phyloP scores from a whole-genome alignment of 208 protist species.

The Herpetomonas samuelpessoai region DNA sequence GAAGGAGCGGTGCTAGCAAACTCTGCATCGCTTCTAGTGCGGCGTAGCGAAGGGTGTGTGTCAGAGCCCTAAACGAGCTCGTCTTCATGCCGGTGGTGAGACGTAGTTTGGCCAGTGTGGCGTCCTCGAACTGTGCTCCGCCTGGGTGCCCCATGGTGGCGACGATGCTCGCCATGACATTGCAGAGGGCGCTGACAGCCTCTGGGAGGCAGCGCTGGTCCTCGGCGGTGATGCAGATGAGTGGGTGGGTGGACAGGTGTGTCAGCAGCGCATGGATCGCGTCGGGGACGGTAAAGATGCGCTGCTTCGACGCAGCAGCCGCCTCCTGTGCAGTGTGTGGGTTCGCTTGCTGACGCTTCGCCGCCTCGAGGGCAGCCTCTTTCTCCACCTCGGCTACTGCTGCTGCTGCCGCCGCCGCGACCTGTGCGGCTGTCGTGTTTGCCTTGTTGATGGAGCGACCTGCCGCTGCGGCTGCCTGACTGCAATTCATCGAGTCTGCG shows the following conservation, averaged over 20 bases:
- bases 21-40: constrained; percentile 7
- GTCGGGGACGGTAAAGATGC: constrained; percentile 3
- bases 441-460: too few relatives aligned
- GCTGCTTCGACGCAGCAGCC: neutral
- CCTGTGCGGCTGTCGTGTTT: too few relatives aligned
- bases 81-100: neutral
- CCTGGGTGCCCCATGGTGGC: too few relatives aligned
- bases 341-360: neutral
- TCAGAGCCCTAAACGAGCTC: neutral
- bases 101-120: too few relatives aligned
- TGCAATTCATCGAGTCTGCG: neutral
- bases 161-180: constrained; percentile 11
- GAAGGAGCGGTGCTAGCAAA: constrained; percentile 7
- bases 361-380: neutral
- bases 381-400: neutral
- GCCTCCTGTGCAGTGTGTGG: neutral
- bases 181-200: constrained; percentile 17
- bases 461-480: too few relatives aligned
- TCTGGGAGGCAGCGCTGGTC: constrained; percentile 27
- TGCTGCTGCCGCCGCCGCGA: too few relatives aligned
- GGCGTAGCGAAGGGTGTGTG: constrained; percentile 4
- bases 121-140: too few relatives aligned
- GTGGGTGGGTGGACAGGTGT: constrained; percentile 31
- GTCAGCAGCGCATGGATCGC: constrained; percentile 34
- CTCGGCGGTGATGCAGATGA: constrained; percentile 35